These are phyloP conservation scores for Colletotrichum tabaci DNA, from an alignment of 2,329 filamentous ascomycete species.

Conservation along the genomic window DNA sequence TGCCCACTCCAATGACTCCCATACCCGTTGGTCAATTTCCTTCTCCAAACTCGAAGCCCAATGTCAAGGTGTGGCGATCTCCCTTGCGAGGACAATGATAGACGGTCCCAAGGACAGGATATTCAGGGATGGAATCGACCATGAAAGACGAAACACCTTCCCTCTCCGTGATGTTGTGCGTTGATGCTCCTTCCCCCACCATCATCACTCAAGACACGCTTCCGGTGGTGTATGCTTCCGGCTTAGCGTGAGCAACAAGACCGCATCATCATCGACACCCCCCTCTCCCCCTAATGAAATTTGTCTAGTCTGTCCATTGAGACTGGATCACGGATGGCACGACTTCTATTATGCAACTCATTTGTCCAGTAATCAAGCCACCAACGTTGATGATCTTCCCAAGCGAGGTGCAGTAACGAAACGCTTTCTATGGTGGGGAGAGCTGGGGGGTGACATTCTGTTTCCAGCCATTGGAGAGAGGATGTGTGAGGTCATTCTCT, in stretches of 20 bases:
- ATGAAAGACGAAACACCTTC: no score
- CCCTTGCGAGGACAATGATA: not conserved
- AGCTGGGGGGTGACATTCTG: not conserved
- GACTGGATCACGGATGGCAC: not conserved
- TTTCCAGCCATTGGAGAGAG: not conserved
- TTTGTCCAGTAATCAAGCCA: not conserved
- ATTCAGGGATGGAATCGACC: not conserved
- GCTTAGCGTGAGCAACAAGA: not conserved
- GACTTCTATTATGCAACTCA: not conserved
- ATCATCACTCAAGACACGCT: slow-evolving; percentile 12
- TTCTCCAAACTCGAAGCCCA: not conserved
- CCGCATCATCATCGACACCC: not conserved
- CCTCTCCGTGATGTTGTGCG: not conserved
- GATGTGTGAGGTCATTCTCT: not conserved
- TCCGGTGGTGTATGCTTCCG: slow-evolving; percentile 16
- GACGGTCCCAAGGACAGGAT: not conserved
- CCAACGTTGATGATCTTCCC: not conserved
- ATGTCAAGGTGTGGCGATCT: not conserved
- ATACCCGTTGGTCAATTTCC: not conserved
- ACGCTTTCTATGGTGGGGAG: not conserved
- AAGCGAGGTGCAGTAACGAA: no score
- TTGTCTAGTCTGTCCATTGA: no score
- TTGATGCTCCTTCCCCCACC: not conserved
- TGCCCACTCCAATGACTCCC: not conserved
- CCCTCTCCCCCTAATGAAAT: not conserved